A percentile compares a stretch with the other conserved stretches of the same genome.
Conservation (phyloP, 2,329 filamentous ascomycete genomes). For the Alternaria burnsii region DNA sequence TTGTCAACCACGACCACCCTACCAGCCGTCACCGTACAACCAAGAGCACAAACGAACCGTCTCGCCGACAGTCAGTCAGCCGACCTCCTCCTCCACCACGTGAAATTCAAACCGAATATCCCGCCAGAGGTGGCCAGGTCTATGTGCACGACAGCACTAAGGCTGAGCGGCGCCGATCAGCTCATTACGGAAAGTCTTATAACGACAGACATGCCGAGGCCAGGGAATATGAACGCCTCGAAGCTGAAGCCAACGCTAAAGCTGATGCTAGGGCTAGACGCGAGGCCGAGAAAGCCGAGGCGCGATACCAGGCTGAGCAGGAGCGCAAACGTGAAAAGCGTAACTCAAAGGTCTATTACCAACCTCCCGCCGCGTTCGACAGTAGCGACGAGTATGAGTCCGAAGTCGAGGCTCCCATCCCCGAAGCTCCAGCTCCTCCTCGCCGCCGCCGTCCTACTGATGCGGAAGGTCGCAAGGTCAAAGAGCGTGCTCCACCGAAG, state of each 20-base stretch:
- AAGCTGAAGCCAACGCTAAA: neutral
- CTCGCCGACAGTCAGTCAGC: conserved; percentile 33
- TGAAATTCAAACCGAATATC: conserved; percentile 43
- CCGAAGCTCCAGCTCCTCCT: conserved; percentile 15
- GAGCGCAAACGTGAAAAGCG: conserved; percentile 27
- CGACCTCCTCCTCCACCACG: conserved; percentile 48
- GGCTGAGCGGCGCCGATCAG: conserved; percentile 37
- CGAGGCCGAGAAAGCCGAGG: conserved; percentile 3
- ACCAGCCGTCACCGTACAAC: conserved; percentile 20
- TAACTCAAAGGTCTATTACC: conserved; percentile 22
- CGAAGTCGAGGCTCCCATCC: conserved; percentile 1
- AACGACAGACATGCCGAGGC: conserved; percentile 13
- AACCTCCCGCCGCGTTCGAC: conserved; percentile 22
- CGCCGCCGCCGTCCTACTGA: conserved; percentile 39
- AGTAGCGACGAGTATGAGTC: conserved; percentile 21
- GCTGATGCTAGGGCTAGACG: conserved; percentile 7
- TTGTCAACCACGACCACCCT: conserved; percentile 24
- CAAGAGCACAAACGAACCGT: conserved; percentile 29
- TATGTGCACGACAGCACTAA: conserved; percentile 37
- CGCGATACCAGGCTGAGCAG: conserved; percentile 11
- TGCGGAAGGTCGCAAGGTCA: conserved; percentile 26
- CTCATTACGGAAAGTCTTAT: conserved; percentile 34
- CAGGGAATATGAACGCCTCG: neutral
- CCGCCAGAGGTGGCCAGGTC: conserved; percentile 34
- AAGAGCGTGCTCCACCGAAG: conserved; percentile 28